Base-by-base conservation (phyloP, 371 early-diverging fungal species). In the Vavraia culicis region DNA sequence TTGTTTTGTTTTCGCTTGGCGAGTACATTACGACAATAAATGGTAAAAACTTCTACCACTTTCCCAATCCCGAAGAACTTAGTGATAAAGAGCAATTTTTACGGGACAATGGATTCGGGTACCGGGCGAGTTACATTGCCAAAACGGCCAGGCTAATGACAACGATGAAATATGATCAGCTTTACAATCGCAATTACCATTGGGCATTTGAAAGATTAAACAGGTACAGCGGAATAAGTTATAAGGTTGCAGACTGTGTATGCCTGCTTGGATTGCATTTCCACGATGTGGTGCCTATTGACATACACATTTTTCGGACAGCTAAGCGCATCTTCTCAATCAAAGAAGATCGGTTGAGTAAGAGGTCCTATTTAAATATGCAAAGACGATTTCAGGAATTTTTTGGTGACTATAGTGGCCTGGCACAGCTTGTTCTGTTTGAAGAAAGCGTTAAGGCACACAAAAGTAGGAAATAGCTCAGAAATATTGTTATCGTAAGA, bases 161-260 rank as follows among this genome's bases (percentile, higher is more conserved):
- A 18, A 16, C 7, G 20, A 4, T 39, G 20, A 18, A 20, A 39
- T 39, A 18, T 16, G 7, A 8, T 18, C 18, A 39, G 20, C 8
- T 39, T 4, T 16, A 39, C 39, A 39, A 39, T 4, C 33, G 18
- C 3, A n/a, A n/a, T 39, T 41, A 51, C 22, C 11, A 15, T 11
- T 8, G 5, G 4, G 19, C 22, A 14, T 13, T 35, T 16, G 33
- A 32, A 36, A 13, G 3, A 4, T n/a, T 46, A 14, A 49, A 44
- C 11, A 11, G n/a, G 5, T 41, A 23, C 10, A 14, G 15, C 38
- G 68, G 53, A 58, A 69, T 79, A n/a, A 80, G 83, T 0, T 81
- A 84, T 1, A 94, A 94, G 64, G 90, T 94, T 2, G 89, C 90
- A 1, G 95, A 94, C 65, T 94, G 95, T 60, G 77, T 94, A 16